phyloP scores from a whole-genome alignment of 768 basidiomycete species.

The Filobasidium floriforme region DNA sequence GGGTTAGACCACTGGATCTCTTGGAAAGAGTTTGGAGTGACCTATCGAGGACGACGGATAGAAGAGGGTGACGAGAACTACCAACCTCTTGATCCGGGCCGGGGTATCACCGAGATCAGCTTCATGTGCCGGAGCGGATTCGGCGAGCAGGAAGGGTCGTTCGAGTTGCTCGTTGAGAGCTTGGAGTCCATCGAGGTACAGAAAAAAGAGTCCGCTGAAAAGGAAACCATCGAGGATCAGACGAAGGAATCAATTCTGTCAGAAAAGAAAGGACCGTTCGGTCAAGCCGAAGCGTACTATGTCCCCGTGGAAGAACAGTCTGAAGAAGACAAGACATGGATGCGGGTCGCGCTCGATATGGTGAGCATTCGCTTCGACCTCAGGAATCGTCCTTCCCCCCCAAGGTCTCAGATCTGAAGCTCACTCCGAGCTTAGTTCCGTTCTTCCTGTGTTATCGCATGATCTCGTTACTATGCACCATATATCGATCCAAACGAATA shows the following conservation, averaged over 20 bases:
- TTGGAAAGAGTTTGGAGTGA: slow-evolving; percentile 38
- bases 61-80: slow-evolving; percentile 30
- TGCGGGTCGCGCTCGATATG: slow-evolving; percentile 77
- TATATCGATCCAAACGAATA: too few species aligned
- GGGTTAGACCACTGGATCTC: slow-evolving; percentile 20
- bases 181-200: slow-evolving; percentile 24
- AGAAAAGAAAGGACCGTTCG: neutral
- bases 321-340: slow-evolving; percentile 54
- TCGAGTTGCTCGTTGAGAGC: slow-evolving; percentile 34
- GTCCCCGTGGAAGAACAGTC: slow-evolving; percentile 45
- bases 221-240: neutral
- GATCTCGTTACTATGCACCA: slow-evolving; percentile 6
- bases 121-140: slow-evolving; percentile 46
- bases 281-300: slow-evolving; percentile 30
- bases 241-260: neutral
- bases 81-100: slow-evolving; percentile 32
- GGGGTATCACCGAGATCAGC: slow-evolving; percentile 38
- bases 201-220: neutral
- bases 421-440: slow-evolving; percentile 8
- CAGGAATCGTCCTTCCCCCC: neutral
- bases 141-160: slow-evolving; percentile 43
- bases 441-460: slow-evolving; percentile 15
- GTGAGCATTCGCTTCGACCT: slow-evolving; percentile 45
- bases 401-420: neutral
- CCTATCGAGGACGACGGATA: slow-evolving; percentile 42